These are phyloP conservation scores for Macroventuria anomochaeta DNA, from an alignment of 2,329 filamentous ascomycete genomes.

Conservation along the genomic window DNA sequence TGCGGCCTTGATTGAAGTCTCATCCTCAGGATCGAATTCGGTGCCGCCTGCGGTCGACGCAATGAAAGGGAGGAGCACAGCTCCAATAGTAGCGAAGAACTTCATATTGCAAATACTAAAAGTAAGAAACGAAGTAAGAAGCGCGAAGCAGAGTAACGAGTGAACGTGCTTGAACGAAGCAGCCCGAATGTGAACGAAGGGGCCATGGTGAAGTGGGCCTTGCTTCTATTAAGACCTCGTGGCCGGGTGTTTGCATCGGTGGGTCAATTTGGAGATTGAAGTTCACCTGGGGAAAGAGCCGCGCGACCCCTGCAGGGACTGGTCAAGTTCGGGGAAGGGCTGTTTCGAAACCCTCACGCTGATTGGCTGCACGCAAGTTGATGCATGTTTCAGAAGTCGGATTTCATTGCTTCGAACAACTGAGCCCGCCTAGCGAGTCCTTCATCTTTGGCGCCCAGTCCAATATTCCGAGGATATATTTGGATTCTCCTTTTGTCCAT, in stretches of 20 bases:
- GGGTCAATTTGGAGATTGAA: slow-evolving; percentile 15
- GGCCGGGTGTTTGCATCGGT: slow-evolving; percentile 12
- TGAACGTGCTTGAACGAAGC: slow-evolving; percentile 33
- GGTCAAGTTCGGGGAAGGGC: background rate
- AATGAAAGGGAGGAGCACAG: slow-evolving; percentile 44
- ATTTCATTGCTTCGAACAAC: slow-evolving; percentile 17
- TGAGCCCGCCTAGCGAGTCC: slow-evolving; percentile 17
- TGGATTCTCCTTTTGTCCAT: background rate
- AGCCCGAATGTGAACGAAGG: slow-evolving; percentile 23
- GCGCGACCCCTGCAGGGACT: slow-evolving; percentile 9
- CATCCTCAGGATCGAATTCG: slow-evolving; percentile 43
- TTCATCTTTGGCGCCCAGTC: slow-evolving; percentile 19
- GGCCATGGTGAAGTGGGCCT: slow-evolving; percentile 26
- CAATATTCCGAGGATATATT: slow-evolving; percentile 7
- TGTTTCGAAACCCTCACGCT: slow-evolving; percentile 8
- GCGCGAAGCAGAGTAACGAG: slow-evolving; percentile 30
- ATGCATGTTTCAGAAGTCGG: slow-evolving; percentile 27
- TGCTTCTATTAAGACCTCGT: slow-evolving; percentile 14
- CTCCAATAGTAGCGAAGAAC: slow-evolving; percentile 41
- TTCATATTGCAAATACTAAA: slow-evolving; percentile 36
- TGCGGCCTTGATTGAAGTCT: slow-evolving; percentile 41
- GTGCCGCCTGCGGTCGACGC: slow-evolving; percentile 37
- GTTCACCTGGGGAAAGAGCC: slow-evolving; percentile 15
- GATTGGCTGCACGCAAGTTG: slow-evolving; percentile 16
- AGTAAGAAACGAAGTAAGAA: slow-evolving; percentile 27